phyloP scores from a whole-genome alignment of 805 yeast species.

The Hanseniaspora clermontiae region DNA sequence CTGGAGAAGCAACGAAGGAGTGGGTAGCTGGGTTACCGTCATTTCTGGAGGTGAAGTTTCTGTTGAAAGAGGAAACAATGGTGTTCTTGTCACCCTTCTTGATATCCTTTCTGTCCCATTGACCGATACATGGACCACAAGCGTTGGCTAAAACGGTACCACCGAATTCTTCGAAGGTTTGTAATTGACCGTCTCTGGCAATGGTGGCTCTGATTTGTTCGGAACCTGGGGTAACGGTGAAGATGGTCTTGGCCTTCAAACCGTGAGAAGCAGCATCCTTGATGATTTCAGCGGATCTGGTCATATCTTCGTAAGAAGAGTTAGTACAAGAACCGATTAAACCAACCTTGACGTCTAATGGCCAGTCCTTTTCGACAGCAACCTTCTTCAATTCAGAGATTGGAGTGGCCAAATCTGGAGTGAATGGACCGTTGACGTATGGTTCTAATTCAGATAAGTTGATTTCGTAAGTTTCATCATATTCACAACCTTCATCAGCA shows the following conservation, averaged over 20 bases:
- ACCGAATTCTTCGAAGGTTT: constrained; percentile 80
- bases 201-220: constrained; percentile 98
- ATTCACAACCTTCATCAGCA: constrained; percentile 88
- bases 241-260: constrained; percentile 78
- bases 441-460: constrained; percentile 86
- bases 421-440: constrained; percentile 93
- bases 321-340: constrained; percentile 97
- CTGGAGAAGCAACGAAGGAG: constrained; percentile 96
- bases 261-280: constrained; percentile 85
- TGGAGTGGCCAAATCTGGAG: constrained; percentile 96
- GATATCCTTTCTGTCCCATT: constrained; percentile 92
- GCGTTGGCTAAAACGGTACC: constrained; percentile 94
- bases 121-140: constrained; percentile 99
- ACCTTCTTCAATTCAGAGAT: constrained; percentile 74
- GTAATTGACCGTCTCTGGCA: constrained; percentile 86
- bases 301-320: constrained; percentile 97
- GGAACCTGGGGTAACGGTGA: constrained; percentile 94
- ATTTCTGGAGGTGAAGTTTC: constrained; percentile 95
- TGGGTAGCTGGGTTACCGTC: constrained; percentile 97
- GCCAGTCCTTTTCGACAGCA: constrained; percentile 83
- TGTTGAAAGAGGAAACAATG: constrained; percentile 92
- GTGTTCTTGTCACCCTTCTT: constrained; percentile 93
- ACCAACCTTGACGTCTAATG: constrained; percentile 82
- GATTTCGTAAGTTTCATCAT: constrained; percentile 85
- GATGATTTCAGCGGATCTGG: constrained; percentile 87